Evolutionary conservation across 371 early-diverging fungal genomes (phyloP), one percentile per base, ranked within the genome.

Genomic region (Apophysomyces trapeziformis): DNA sequence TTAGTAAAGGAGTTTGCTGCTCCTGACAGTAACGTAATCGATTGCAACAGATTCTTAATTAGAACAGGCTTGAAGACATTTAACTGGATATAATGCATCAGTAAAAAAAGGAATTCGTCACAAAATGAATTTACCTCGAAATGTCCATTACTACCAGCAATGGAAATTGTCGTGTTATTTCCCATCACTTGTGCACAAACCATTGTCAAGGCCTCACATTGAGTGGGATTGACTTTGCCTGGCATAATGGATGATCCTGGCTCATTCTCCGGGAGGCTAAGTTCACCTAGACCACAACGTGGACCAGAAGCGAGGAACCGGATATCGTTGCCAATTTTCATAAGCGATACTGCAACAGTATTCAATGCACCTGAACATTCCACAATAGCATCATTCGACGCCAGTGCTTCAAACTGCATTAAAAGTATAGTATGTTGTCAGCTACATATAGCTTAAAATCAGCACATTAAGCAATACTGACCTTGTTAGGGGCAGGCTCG

Each of bases 171-270:
- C 11, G 92, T 90, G 78, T 96, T 86, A 89, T 98, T 98, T 58
- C 98, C 98, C 86, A 98, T 94, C 54, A 97, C 95, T 75, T 98
- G 98, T 46, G 97, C 91, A 78, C 96, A 96, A 35, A 97, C 94
- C 98, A 98, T 98, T 36, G 98, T 98, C 89, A 98, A 86, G 46
- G 98, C 96, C 80, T 98, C 98, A 80, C 96, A 96, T 78, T 97
- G 97, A 35, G 98, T 98, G 50, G 98, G 97, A 77, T 98, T 98
- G 56, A 81, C 81, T 86, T 98, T 98, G 61, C 98, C 98, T 46
- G 98, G 98, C 98, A 97, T 97, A 77, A 98, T 98, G 39, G 96
- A 96, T 41, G 95, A 95, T 58, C 98, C 98, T 46, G 98, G 98
- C 77, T 98, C 98, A 78, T 97, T 98, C 79, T 96, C 97, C 54